These are phyloP conservation scores for Monocercomonoides exilis DNA, from an alignment of 78 protist species.

Conservation along the genomic window DNA sequence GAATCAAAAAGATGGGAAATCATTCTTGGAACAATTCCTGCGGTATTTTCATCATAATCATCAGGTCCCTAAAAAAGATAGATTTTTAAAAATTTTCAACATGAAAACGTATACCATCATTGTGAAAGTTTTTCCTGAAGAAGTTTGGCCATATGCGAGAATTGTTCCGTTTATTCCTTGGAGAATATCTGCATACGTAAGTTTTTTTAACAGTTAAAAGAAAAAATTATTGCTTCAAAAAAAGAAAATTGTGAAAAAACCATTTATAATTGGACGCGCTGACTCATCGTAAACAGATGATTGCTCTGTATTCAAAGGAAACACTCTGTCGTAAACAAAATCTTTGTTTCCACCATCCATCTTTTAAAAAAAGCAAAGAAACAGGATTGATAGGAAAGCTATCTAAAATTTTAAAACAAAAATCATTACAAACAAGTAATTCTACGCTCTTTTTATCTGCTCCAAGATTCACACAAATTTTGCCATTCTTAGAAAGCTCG, in stretches of 20 bases:
- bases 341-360: not conserved
- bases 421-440: not conserved
- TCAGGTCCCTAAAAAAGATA: slow-evolving; percentile 16
- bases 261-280: not conserved
- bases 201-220: not conserved
- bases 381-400: not conserved
- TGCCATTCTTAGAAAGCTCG: not conserved
- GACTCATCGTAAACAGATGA: not conserved
- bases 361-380: not conserved
- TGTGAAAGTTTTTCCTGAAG: not conserved
- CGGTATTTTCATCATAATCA: not conserved
- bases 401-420: not conserved
- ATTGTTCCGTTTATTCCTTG: not conserved
- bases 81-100: not conserved
- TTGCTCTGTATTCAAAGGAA: not conserved
- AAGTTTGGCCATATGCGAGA: slow-evolving; percentile 12
- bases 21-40: slow-evolving; percentile 12
- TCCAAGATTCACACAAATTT: not conserved
- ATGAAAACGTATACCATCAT: not conserved
- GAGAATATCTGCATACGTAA: not conserved
- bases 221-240: no score
- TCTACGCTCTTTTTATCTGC: not conserved
- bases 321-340: not conserved
- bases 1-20: not conserved
- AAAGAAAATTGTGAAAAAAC: no score